Evolutionary conservation across 208 protist species (phyloP), one percentile per base, ranked within the genome.

Genomic region (Jaenimonas drosophilae): DNA sequence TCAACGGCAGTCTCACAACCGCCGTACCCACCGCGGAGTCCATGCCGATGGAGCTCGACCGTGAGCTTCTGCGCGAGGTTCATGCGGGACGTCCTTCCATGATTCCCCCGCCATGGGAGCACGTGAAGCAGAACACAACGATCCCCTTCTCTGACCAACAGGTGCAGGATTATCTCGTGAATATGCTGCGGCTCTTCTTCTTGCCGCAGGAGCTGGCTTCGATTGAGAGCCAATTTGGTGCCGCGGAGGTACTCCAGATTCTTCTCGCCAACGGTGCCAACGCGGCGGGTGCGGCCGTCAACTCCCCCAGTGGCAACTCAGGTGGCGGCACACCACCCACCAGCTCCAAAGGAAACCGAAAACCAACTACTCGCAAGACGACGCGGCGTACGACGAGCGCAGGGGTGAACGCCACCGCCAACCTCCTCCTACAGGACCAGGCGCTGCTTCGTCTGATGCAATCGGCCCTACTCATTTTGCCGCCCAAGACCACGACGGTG

Each of bases 61-160:
- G 24, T 33, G 16, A 20, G 3, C 42, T 60, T 19, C 2, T 63
- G 20, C 39, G 48, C 29, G 16, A 16, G n/a, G 49, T 87, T 37
- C 69, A 82, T 34, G 27, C 27, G 11, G 17, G 49, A 19, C 74
- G 75, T 39, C 49, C 64, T 25, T 64, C 65, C 11, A 34, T 82
- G 6, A 63, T 87, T 6, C 72, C 77, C 2, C 60, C 61, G 14
- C 72, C 77, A 39, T 87, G 72, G 72, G 72, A 87, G 40, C 30
- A 44, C 41, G 26, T 30, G 3, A 49, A 23, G 3, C 17, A 42
- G 11, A 23, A 14, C 14, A 11, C 41, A 7, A 31, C 21, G 4
- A 34, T 60, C 9, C 31, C 41, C 14, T 26, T 42, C 12, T 23
- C 43, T 29, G 37, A n/a, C 0, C 38, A 23, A 2, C 49, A 43